Percentiles rank a stretch among this genome's conserved stretches.
Evolutionary conservation across 306 rosid genomes (phyloP).

Genomic region (Rubus idaeus): DNA sequence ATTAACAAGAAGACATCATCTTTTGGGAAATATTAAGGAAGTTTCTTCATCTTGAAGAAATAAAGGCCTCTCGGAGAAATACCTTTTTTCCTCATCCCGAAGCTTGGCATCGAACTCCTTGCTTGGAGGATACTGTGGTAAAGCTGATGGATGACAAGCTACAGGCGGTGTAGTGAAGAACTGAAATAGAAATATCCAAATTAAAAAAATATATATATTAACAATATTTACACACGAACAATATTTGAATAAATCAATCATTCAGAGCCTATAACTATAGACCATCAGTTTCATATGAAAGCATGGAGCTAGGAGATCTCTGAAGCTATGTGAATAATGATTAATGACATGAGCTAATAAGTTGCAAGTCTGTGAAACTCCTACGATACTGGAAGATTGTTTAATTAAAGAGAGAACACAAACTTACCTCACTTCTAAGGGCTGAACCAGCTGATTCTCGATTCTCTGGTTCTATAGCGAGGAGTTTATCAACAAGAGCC

Average conservation of each 20-base stretch:
- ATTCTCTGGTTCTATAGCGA: conserved; percentile 62
- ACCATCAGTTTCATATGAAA: neutral
- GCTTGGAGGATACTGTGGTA: conserved; percentile 83
- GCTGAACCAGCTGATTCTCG: conserved; percentile 74
- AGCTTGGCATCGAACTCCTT: conserved; percentile 78
- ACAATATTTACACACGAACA: conserved; percentile 11
- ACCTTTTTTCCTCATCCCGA: conserved; percentile 71
- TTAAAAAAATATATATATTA: neutral
- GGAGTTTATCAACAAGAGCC: conserved; percentile 69
- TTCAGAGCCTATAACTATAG: neutral
- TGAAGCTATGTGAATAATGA: neutral
- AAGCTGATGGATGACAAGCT: conserved; percentile 80
- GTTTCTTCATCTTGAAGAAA: neutral
- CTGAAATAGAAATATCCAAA: conserved; percentile 37
- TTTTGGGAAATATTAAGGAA: neutral
- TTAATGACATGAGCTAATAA: neutral
- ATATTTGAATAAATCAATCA: neutral
- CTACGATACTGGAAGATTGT: neutral
- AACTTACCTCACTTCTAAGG: conserved; percentile 65
- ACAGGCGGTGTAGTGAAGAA: conserved; percentile 72
- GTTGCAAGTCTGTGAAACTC: neutral
- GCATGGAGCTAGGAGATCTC: neutral
- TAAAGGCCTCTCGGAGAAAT: conserved; percentile 8
- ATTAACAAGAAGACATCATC: neutral
- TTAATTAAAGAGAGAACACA: neutral